Conservation (phyloP, 805 yeast species). For the Monosporozyma unispora region DNA sequence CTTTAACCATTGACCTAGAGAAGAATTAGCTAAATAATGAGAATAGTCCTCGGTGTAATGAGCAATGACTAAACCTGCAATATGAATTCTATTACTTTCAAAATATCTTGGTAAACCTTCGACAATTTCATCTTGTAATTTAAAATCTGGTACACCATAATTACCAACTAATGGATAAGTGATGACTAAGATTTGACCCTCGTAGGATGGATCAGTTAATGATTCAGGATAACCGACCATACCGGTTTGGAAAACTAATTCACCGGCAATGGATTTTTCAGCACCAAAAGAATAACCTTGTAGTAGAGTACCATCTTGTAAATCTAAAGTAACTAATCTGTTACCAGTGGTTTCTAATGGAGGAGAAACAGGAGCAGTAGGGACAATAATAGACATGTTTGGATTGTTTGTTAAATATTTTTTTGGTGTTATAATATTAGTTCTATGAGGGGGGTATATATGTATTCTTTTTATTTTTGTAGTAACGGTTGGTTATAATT, state of each 20-base stretch:
- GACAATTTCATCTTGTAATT: conserved; percentile 61
- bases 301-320: conserved; percentile 74
- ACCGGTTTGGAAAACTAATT: conserved; percentile 97
- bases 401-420: neutral
- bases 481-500: neutral
- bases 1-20: conserved; percentile 89
- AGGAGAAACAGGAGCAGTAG: conserved; percentile 81
- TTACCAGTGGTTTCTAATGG: conserved; percentile 80
- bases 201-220: conserved; percentile 95
- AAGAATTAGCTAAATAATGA: conserved; percentile 86
- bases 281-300: conserved; percentile 99
- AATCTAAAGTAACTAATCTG: conserved; percentile 77
- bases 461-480: neutral
- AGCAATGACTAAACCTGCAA: conserved; percentile 95
- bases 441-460: neutral
- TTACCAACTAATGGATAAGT: conserved; percentile 96
- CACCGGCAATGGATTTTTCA: conserved; percentile 82
- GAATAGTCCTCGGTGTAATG: conserved; percentile 95
- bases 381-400: conserved; percentile 34
- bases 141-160: conserved; percentile 96
- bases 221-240: conserved; percentile 99
- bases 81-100: conserved; percentile 85
- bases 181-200: conserved; percentile 93
- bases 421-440: neutral
- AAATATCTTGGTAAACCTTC: conserved; percentile 80